Base-by-base conservation (phyloP, 306 rosid species). In the Pyrus betulifolia region DNA sequence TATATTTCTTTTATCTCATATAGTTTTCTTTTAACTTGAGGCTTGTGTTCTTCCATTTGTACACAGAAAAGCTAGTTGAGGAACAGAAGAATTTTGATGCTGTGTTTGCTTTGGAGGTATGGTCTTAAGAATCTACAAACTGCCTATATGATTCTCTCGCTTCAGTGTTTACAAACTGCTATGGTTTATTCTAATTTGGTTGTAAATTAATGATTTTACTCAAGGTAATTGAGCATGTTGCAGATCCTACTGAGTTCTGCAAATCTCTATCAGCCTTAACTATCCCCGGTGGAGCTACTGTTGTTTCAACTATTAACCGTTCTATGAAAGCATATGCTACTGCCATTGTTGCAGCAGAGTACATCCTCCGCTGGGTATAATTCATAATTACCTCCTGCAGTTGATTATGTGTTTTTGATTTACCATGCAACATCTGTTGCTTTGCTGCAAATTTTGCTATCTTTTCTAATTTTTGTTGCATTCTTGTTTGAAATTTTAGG, bases 151-250 rank as follows among this genome's bases (percentile, higher is more conserved):
- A 21, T 46, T 61, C 21, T 49, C 55, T 15, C 21, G 18, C 38
- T 17, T 19, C 22, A 18, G 11, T 15, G 69, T 79, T 52, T 59
- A 49, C 61, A 35, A 55, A 59, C 64, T 72, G 63, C 72, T 65
- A 66, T 71, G 44, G 55, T 64, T 80, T 52, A n/a, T 38, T 71
- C 78, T 55, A 64, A 67, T 27, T 27, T 75, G 38, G 62, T n/a
- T 61, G 42, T 30, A 42, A 69, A 49, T 76, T 59, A 75, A 68
- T 58, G 25, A 78, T 67, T 66, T 59, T 60, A 10, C 55, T 76
- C 0, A 65, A 92, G 98, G 97, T 95, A 55, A 95, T 92, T 74
- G 97, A 95, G 89, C 98, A 95, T 15, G 96, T 92, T 22, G 97
- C 97, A n/a, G 80, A 90, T 62, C 98, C 98, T 80, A 88, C 91